These are phyloP conservation scores for Penicillium brevicompactum DNA, from an alignment of 2,329 filamentous ascomycete species.

Conservation along the genomic window DNA sequence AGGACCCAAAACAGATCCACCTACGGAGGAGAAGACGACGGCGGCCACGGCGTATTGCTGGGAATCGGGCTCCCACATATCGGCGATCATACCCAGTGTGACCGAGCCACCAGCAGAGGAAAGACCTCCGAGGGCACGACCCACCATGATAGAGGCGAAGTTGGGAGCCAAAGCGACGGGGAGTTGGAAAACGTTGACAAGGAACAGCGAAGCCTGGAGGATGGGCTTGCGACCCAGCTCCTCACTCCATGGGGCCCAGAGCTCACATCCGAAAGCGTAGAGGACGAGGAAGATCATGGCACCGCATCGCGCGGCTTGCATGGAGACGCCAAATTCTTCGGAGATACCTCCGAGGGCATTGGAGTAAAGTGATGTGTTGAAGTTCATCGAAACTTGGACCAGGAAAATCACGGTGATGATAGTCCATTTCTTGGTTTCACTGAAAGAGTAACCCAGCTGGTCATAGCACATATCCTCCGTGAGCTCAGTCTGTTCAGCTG, in stretches of 20 bases:
- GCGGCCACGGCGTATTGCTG: slow-evolving; percentile 77
- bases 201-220: slow-evolving; percentile 69
- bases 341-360: slow-evolving; percentile 68
- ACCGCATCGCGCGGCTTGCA: slow-evolving; percentile 70
- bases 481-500: slow-evolving; percentile 38
- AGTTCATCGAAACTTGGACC: slow-evolving; percentile 77
- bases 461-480: slow-evolving; percentile 64
- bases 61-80: slow-evolving; percentile 69
- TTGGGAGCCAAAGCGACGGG: slow-evolving; percentile 73
- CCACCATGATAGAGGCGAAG: slow-evolving; percentile 69
- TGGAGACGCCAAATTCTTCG: slow-evolving; percentile 67
- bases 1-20: slow-evolving; percentile 73
- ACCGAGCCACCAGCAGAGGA: slow-evolving; percentile 73
- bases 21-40: slow-evolving; percentile 78
- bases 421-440: slow-evolving; percentile 68
- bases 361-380: slow-evolving; percentile 74
- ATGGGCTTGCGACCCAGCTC: slow-evolving; percentile 78
- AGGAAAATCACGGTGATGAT: slow-evolving; percentile 73
- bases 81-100: slow-evolving; percentile 73
- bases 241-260: slow-evolving; percentile 87
- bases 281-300: slow-evolving; percentile 76
- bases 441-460: slow-evolving; percentile 65
- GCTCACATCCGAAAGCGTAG: slow-evolving; percentile 84
- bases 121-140: slow-evolving; percentile 69
- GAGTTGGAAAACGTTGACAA: slow-evolving; percentile 78